A percentile compares a stretch with the other conserved stretches of the same genome.
These are phyloP conservation scores for Auriscalpium microsporum DNA, from an alignment of 768 basidiomycete species.

Conservation along the genomic window DNA sequence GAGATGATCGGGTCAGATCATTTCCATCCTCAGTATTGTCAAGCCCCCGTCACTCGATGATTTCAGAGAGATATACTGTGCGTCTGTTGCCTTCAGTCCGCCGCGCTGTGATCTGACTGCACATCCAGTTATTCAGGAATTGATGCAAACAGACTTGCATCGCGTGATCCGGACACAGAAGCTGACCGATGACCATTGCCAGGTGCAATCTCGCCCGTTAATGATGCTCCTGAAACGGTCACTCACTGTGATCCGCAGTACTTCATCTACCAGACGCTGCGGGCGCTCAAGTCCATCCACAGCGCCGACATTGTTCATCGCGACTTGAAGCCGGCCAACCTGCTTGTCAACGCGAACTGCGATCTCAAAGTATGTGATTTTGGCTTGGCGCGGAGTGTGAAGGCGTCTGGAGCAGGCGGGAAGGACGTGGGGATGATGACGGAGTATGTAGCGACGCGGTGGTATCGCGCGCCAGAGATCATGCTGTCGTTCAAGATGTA, in stretches of 20 bases:
- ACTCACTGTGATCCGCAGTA: constrained; percentile 37
- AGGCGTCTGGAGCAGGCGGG: constrained; percentile 42
- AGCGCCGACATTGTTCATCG: constrained; percentile 75
- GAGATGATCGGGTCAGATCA: constrained; percentile 46
- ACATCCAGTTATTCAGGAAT: constrained; percentile 64
- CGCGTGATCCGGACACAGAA: constrained; percentile 87
- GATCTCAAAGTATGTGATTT: constrained; percentile 89
- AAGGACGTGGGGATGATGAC: constrained; percentile 68
- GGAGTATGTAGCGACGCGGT: constrained; percentile 85
- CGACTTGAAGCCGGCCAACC: constrained; percentile 80
- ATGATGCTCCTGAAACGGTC: background rate
- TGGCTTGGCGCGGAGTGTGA: constrained; percentile 65
- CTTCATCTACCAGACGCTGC: constrained; percentile 77
- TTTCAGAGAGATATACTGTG: constrained; percentile 86
- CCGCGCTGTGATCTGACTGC: constrained; percentile 3
- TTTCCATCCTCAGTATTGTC: constrained; percentile 86
- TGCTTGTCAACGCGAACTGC: constrained; percentile 83
- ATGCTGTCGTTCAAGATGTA: constrained; percentile 93
- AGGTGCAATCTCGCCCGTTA: constrained; percentile 33
- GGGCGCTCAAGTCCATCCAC: constrained; percentile 85
- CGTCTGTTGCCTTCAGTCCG: constrained; percentile 15
- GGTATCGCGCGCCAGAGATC: constrained; percentile 92
- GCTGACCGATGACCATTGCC: constrained; percentile 84
- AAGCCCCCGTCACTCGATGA: constrained; percentile 65
- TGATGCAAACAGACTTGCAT: constrained; percentile 89